Base-by-base conservation (phyloP, 2,329 filamentous ascomycete species). In the Metarhizium robertsii region DNA sequence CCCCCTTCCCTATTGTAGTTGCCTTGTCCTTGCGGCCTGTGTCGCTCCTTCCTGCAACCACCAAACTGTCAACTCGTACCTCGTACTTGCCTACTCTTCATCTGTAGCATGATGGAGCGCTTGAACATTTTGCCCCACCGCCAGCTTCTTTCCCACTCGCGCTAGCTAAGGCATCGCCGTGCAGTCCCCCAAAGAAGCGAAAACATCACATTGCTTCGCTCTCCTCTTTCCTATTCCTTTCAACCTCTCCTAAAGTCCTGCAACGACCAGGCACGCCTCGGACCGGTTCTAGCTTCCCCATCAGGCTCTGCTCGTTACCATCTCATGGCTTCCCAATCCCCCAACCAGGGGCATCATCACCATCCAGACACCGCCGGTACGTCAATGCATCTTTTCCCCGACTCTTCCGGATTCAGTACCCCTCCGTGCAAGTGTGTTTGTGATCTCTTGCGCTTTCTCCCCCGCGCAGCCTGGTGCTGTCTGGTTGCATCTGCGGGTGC, bases 251-350 rank as follows among this genome's bases (percentile, higher is more conserved):
- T 7, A 25, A 16, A 42, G 32, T 11, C 34, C 30, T n/a, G 52
- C 14, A n/a, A 40, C 52, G 18, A 36, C 18, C 47, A 51, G 48
- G 38, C 42, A 53, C 40, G 40, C 43, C 30, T 53, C 30, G 34
- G 32, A 53, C 8, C 34, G 32, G 34, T 29, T 52, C 36, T 56
- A 30, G 25, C 56, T 53, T 42, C 3, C 38, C 45, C 46, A 10
- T 10, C 45, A 20, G 34, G 32, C 52, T 4, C 47, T 42, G 47
- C 16, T 25, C 47, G 38, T 11, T 25, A 20, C 48, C 2, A 45
- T 14, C 29, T 42, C 56, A 57, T 61, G 59, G 59, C 58, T 51
- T 49, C 59, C 45, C 59, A 51, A 16, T 52, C 59, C 52, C 54
- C 55, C 29, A 29, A 43, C 14, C 48, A 58, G 47, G 54, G 51